phyloP scores from a whole-genome alignment of 140 eudicot species.

The Stevia rebaudiana region DNA sequence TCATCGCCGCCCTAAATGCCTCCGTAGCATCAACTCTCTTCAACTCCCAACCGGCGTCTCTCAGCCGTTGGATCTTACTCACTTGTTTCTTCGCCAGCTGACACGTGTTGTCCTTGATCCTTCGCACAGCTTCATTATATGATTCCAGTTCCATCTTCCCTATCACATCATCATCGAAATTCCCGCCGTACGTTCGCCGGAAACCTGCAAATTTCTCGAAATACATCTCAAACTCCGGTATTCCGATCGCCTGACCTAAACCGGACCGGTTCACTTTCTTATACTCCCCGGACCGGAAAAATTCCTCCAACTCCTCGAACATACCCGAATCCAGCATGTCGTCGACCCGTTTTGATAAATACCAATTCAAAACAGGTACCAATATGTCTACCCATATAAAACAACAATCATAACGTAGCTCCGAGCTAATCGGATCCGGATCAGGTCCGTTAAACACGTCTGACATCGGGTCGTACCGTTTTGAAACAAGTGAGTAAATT shows the following conservation, averaged over 20 bases:
- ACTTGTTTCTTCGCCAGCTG: constrained; percentile 73
- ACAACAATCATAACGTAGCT: constrained; percentile 65
- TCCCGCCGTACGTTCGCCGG: not conserved
- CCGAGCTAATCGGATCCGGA: constrained; percentile 22
- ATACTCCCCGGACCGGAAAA: constrained; percentile 23
- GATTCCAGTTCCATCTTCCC: not conserved
- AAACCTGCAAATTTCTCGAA: constrained; percentile 10
- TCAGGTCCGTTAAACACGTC: constrained; percentile 41
- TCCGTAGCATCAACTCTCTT: constrained; percentile 73
- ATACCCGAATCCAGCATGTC: constrained; percentile 81
- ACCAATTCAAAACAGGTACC: constrained; percentile 45
- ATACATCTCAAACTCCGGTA: constrained; percentile 72
- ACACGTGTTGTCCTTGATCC: constrained; percentile 78
- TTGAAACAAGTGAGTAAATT: constrained; percentile 48
- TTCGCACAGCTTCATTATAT: constrained; percentile 62
- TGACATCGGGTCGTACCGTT: constrained; percentile 38
- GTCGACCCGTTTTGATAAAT: constrained; percentile 62
- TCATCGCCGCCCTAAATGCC: constrained; percentile 55
- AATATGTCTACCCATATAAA: constrained; percentile 72
- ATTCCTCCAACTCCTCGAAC: constrained; percentile 57
- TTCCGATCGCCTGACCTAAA: constrained; percentile 66
- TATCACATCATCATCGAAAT: constrained; percentile 19
- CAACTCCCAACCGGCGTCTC: constrained; percentile 72
- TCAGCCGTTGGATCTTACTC: constrained; percentile 73
- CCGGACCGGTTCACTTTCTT: constrained; percentile 36